Percentiles rank a stretch among this genome's conserved stretches.
Evolutionary conservation across 208 protist species (phyloP).

Genomic region (Herpetomonas tarakana): DNA sequence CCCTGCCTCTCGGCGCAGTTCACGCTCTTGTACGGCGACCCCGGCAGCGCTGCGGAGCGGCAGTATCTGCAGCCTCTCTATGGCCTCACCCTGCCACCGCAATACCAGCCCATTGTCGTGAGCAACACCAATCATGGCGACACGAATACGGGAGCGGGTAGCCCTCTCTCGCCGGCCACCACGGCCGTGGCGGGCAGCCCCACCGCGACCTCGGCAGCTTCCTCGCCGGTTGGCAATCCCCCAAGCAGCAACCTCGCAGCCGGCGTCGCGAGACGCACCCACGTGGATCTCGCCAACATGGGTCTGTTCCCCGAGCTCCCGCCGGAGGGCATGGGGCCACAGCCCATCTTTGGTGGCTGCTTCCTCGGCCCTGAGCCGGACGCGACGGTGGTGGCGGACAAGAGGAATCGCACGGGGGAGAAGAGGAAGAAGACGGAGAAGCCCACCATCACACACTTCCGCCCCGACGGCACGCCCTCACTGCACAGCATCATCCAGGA

Average conservation of each 20-base stretch:
- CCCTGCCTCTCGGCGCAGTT: slow-evolving; percentile 16
- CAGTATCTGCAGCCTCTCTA: slow-evolving; percentile 31
- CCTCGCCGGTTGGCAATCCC: background rate
- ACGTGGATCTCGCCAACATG: slow-evolving; percentile 8
- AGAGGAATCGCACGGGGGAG: too few species aligned
- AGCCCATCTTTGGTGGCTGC: slow-evolving; percentile 30
- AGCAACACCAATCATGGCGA: background rate
- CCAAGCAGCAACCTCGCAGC: background rate
- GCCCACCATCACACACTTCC: slow-evolving; percentile 5
- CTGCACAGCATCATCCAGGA: slow-evolving; percentile 15
- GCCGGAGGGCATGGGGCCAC: slow-evolving; percentile 16
- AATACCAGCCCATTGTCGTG: background rate
- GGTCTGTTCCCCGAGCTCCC: slow-evolving; percentile 16
- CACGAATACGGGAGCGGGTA: too few species aligned
- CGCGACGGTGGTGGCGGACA: background rate
- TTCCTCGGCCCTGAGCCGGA: background rate
- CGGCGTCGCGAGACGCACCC: slow-evolving; percentile 3
- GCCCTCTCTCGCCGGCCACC: too few species aligned
- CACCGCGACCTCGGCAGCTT: background rate
- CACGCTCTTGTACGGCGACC: slow-evolving; percentile 30
- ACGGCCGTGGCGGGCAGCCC: background rate
- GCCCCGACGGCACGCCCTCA: slow-evolving; percentile 8
- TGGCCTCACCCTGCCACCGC: slow-evolving; percentile 15
- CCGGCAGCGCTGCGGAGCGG: slow-evolving; percentile 15
- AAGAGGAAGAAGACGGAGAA: too few species aligned